These are phyloP conservation scores for Malassezia obtusa DNA, from an alignment of 1,284 basidiomycete genomes.

Conservation along the genomic window DNA sequence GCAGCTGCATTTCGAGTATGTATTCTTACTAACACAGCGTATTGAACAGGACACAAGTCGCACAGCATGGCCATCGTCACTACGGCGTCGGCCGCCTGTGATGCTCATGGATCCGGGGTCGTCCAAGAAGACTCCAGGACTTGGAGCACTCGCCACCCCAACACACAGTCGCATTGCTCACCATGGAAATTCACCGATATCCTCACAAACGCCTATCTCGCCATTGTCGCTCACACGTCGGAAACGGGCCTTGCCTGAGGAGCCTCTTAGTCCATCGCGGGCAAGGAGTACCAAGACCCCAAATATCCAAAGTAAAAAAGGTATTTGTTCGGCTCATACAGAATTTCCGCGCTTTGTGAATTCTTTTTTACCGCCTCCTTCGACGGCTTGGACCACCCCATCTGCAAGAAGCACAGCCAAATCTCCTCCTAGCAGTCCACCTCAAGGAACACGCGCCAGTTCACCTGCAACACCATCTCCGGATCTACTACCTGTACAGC, in stretches of 20 bases:
- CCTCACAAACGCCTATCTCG: not conserved
- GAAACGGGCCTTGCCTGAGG: slow-evolving; percentile 1
- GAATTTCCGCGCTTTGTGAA: slow-evolving; percentile 16
- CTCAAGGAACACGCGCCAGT: not conserved
- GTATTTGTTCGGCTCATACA: not conserved
- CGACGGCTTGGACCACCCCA: not conserved
- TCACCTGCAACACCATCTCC: slow-evolving; percentile 8
- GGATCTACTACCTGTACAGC: not conserved
- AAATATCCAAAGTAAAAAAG: not conserved
- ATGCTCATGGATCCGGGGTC: slow-evolving; percentile 1
- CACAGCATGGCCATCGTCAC: slow-evolving; percentile 30
- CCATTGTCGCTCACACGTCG: not conserved
- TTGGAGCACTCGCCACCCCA: not conserved
- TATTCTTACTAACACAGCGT: slow-evolving; percentile 11
- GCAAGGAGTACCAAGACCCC: not conserved
- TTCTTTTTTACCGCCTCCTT: slow-evolving; percentile 3
- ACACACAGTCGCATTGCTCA: not conserved
- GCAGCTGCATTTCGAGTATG: slow-evolving; percentile 26
- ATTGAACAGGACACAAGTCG: slow-evolving; percentile 36
- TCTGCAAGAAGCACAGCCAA: not conserved
- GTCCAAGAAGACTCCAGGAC: not conserved
- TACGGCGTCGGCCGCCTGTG: slow-evolving; percentile 21
- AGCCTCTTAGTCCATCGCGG: not conserved
- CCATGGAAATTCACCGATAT: not conserved
- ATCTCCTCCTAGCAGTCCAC: not conserved